Base-by-base conservation (phyloP, 768 basidiomycete species). In the Suillus placidus region DNA sequence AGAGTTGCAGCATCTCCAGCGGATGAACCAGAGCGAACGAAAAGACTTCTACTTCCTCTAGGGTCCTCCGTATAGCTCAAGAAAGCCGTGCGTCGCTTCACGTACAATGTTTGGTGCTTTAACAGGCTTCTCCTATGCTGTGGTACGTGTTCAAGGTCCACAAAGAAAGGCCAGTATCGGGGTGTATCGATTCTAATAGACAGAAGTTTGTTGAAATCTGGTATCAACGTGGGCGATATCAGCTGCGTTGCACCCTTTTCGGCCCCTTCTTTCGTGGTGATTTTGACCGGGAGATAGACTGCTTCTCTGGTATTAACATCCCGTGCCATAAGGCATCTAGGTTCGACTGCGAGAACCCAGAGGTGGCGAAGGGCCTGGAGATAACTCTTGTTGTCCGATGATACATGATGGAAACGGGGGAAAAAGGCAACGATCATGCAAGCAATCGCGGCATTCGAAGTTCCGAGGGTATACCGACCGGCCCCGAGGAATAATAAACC, bases 331-430 rank as follows among this genome's bases (percentile, higher is more conserved):
- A 99, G 82, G 73, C 97, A 98, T 57, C 97, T 80, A 5, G 97
- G 97, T 71, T 99, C 97, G 6, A 92, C 91, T 1, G 97, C 97
- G 52, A 99, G 83, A 2, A 93, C 95, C 97, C 97, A 99, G 30
- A 99, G 78, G 74, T 99, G 97, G 8, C 97, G 88, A 66, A 96
- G 86, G 1, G 95, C 94, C 76, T 98, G 97, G 3, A 97, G 83
- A 71, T 93, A 96, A 54, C 90, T 88, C 65, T 91, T 90, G 79
- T 97, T 98, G 71, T 99, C 97, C 3, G 87, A 87, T 1, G 94
- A 90, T 20, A 84, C 77, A 20, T 87, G 83, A 23, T 93, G 87
- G 72, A 93, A 95, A 4, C 93, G 87, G 6, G 97, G 97, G 75
- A 94, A 99, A 80, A 97, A 96, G 0, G 97, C 88, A 10, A 92